Conservation (phyloP, 2,329 filamentous ascomycete genomes). For the Ophiostoma ips region DNA sequence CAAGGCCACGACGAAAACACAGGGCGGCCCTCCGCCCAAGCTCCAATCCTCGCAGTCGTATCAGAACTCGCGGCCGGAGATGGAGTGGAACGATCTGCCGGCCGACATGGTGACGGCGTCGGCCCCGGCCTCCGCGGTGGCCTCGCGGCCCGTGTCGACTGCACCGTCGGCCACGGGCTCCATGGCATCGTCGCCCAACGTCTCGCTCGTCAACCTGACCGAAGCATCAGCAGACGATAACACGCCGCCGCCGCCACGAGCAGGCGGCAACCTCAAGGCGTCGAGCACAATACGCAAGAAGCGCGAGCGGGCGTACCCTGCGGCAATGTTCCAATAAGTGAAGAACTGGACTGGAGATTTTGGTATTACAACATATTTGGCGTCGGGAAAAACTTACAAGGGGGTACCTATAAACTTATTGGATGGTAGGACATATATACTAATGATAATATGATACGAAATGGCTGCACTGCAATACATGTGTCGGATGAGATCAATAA, state of each 20-base stretch:
- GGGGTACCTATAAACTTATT: too few relatives aligned
- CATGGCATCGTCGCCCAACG: slow-evolving; percentile 9
- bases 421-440: background rate
- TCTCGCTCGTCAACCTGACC: slow-evolving; percentile 12
- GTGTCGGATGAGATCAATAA: too few relatives aligned
- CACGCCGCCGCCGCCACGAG: slow-evolving; percentile 1
- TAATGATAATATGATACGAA: background rate
- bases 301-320: slow-evolving; percentile 47
- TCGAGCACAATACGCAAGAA: slow-evolving; percentile 31
- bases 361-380: too few relatives aligned
- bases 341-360: background rate
- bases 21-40: background rate
- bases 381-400: too few relatives aligned
- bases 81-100: slow-evolving; percentile 53
- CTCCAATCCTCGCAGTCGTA: slow-evolving; percentile 30
- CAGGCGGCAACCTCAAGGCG: slow-evolving; percentile 26
- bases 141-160: slow-evolving; percentile 2
- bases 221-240: slow-evolving; percentile 6
- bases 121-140: background rate
- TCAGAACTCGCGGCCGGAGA: slow-evolving; percentile 44
- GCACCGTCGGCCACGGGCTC: slow-evolving; percentile 4
- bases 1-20: background rate
- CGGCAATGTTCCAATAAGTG: slow-evolving; percentile 40
- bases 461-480: background rate
- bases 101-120: slow-evolving; percentile 36